Evolutionary conservation across 306 rosid genomes (phyloP).

Genomic region (Acacia acuminata): DNA sequence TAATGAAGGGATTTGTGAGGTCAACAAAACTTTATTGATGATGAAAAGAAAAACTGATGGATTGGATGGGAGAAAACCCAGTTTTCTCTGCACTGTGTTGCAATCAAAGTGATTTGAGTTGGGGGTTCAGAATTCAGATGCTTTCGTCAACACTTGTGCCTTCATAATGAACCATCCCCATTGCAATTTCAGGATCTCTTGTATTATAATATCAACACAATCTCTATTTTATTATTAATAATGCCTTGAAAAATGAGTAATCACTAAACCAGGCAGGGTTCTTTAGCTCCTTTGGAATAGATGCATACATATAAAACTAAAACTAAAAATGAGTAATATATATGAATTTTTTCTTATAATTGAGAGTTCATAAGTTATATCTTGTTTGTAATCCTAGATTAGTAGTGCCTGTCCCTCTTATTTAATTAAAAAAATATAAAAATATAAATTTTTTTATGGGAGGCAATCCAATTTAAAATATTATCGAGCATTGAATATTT

Average conservation of each 20-base stretch:
- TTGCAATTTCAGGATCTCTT: background rate
- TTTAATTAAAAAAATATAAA: no score
- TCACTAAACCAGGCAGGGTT: background rate
- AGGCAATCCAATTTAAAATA: no score
- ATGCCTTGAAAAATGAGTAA: background rate
- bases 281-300: background rate
- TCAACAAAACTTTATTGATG: conserved; percentile 25
- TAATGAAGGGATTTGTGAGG: conserved; percentile 21
- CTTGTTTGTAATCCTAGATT: no score
- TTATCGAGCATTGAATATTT: no score
- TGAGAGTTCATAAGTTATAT: no score
- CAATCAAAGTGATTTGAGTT: conserved; percentile 24
- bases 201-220: background rate
- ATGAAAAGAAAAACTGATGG: conserved; percentile 19
- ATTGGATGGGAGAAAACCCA: conserved; percentile 14
- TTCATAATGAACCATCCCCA: background rate
- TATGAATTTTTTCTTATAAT: no score
- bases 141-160: background rate
- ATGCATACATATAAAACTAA: no score
- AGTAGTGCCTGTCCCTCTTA: no score
- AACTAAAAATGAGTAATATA: no score
- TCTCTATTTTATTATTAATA: background rate
- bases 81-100: background rate
- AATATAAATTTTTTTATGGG: no score
- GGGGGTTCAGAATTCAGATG: conserved; percentile 5